A percentile compares a stretch with the other conserved stretches of the same genome.
These are phyloP conservation scores for Clarireedia monteithiana DNA, from an alignment of 2,329 filamentous ascomycete genomes.

Conservation along the genomic window DNA sequence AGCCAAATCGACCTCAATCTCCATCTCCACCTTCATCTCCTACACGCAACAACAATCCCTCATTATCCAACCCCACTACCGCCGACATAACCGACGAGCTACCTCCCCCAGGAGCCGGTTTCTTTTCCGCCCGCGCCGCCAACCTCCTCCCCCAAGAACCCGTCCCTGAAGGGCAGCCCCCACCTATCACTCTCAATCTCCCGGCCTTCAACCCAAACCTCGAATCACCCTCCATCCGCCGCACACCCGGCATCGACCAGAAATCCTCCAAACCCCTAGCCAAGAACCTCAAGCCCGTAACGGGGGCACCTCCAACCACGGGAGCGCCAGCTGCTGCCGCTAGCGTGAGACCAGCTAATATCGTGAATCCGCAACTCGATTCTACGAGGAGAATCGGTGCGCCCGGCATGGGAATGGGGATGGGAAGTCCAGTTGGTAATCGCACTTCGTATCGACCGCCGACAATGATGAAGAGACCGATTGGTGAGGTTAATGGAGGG, in stretches of 20 bases:
- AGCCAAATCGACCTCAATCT: conserved; percentile 24
- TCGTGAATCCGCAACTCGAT: conserved; percentile 47
- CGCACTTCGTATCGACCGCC: conserved; percentile 51
- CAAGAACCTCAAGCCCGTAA: conserved; percentile 45
- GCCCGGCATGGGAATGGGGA: conserved; percentile 35
- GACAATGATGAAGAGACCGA: conserved; percentile 42
- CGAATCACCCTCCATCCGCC: conserved; percentile 78
- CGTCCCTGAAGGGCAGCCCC: conserved; percentile 13
- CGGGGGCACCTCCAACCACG: conserved; percentile 24
- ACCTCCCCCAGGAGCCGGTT: conserved; percentile 36
- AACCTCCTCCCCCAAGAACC: conserved; percentile 42
- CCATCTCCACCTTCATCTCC: conserved; percentile 18
- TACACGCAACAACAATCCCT: conserved; percentile 6
- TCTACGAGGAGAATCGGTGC: conserved; percentile 51
- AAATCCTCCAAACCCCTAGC: conserved; percentile 63
- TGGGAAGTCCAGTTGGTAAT: conserved; percentile 45
- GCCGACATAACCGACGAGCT: conserved; percentile 13
- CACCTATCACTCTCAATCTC: conserved; percentile 36
- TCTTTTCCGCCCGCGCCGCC: conserved; percentile 64
- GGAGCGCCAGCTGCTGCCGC: conserved; percentile 19
- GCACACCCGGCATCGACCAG: conserved; percentile 83
- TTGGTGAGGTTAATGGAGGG: conserved; percentile 10
- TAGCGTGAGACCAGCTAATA: conserved; percentile 27
- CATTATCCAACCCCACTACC: neutral
- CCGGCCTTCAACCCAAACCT: conserved; percentile 64